phyloP scores from a whole-genome alignment of 164 flowering plant genomes.

The Warburgia ugandensis region DNA sequence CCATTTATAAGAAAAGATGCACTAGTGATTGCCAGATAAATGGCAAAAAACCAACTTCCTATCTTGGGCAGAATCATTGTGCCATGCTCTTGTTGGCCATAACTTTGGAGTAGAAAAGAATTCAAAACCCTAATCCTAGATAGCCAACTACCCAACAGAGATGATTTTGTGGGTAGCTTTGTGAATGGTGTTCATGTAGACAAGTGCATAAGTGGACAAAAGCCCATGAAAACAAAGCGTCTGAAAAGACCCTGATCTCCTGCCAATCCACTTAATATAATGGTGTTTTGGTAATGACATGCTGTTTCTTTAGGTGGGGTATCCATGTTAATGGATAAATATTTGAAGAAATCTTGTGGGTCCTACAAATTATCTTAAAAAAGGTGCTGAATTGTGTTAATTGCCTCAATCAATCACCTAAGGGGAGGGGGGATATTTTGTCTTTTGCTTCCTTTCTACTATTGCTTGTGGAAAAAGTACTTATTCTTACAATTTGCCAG shows the following conservation, averaged over 20 bases:
- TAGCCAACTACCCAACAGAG: slow-evolving; percentile 14
- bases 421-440: neutral
- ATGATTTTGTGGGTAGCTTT: slow-evolving; percentile 8
- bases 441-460: neutral
- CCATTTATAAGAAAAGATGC: neutral
- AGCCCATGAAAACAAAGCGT: neutral
- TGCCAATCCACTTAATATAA: neutral
- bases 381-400: neutral
- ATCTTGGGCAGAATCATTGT: slow-evolving; percentile 14
- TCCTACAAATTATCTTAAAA: neutral
- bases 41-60: slow-evolving; percentile 10
- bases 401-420: neutral
- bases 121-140: slow-evolving; percentile 7
- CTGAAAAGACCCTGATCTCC: slow-evolving; percentile 6
- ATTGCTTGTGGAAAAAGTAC: neutral
- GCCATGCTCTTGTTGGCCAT: slow-evolving; percentile 15
- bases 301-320: slow-evolving; percentile 2
- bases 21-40: slow-evolving; percentile 14
- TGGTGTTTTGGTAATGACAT: neutral
- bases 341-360: neutral
- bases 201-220: neutral
- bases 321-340: neutral
- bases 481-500: neutral
- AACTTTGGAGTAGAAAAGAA: slow-evolving; percentile 5
- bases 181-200: slow-evolving; percentile 1